Evolutionary conservation across 768 basidiomycete genomes (phyloP).

Genomic region (Tricholoma saponaceum): DNA sequence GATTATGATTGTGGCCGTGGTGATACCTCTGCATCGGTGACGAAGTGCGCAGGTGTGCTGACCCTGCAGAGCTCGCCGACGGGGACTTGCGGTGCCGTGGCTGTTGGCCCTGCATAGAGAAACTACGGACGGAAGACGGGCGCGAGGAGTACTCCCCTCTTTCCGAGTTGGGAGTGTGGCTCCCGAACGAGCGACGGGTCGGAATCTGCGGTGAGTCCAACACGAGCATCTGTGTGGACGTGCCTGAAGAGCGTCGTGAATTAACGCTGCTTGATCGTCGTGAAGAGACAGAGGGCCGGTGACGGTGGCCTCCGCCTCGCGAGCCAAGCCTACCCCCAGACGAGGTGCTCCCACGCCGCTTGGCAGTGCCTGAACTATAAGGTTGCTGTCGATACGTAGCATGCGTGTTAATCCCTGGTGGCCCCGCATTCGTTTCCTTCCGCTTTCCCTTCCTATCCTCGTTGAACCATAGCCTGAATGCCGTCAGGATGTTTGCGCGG

Average conservation of each 20-base stretch:
- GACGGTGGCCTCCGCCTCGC: conserved; percentile 45
- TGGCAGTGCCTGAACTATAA: conserved; percentile 29
- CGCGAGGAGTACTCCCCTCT: conserved; percentile 72
- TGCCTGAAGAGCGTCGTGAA: conserved; percentile 64
- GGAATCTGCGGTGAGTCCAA: conserved; percentile 62
- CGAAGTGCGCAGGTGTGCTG: conserved; percentile 59
- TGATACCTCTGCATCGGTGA: conserved; percentile 70
- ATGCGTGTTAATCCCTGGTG: conserved; percentile 19
- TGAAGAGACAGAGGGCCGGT: conserved; percentile 73
- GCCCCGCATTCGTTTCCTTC: conserved; percentile 39
- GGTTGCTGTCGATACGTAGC: conserved; percentile 20
- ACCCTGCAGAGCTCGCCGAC: conserved; percentile 73
- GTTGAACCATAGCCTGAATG: conserved; percentile 90
- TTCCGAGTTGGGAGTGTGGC: conserved; percentile 87
- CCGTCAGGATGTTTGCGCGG: conserved; percentile 75
- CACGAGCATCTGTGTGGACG: conserved; percentile 45
- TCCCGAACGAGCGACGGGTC: conserved; percentile 69
- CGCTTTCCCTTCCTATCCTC: conserved; percentile 88
- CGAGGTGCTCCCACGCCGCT: conserved; percentile 47
- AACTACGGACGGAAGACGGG: conserved; percentile 83
- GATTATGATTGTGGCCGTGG: conserved; percentile 19
- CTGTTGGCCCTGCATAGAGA: conserved; percentile 43
- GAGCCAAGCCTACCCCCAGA: conserved; percentile 22
- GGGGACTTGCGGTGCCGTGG: conserved; percentile 68
- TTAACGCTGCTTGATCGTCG: conserved; percentile 90